Conservation (phyloP, 108 stramenopile species). For the Parietichytrium sp. region DNA sequence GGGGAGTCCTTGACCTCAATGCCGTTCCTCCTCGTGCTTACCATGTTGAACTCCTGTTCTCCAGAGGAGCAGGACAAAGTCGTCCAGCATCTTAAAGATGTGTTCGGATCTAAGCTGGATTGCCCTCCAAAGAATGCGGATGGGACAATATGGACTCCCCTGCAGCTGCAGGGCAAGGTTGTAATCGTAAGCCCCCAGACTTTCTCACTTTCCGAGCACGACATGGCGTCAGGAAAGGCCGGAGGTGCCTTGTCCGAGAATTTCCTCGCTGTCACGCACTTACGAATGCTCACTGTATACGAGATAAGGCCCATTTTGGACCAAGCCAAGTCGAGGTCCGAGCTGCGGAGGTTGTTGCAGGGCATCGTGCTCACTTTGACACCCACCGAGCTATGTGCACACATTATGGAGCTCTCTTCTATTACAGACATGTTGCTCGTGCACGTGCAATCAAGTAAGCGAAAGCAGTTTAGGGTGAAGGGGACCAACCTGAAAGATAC, state of each 20-base stretch:
- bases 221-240: not conserved
- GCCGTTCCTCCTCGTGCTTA: slow-evolving; percentile 1
- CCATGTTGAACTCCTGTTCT: not conserved
- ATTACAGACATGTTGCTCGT: slow-evolving; percentile 29
- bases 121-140: not conserved
- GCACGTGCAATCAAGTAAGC: slow-evolving; percentile 22
- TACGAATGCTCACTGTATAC: slow-evolving; percentile 21
- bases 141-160: not conserved
- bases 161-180: not conserved
- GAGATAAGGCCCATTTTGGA: slow-evolving; percentile 15
- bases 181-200: too few species aligned
- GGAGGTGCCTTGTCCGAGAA: not conserved
- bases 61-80: not conserved
- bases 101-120: slow-evolving; percentile 4
- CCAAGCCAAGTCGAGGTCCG: slow-evolving; percentile 4
- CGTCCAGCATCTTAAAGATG: not conserved
- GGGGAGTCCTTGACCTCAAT: not conserved
- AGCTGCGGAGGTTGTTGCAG: not conserved
- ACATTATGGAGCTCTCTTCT: slow-evolving; percentile 35
- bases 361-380: slow-evolving; percentile 2
- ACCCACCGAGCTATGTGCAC: not conserved
- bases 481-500: not conserved
- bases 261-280: not conserved
- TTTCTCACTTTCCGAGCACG: too few species aligned
- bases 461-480: not conserved